Evolutionary conservation across 1,284 basidiomycete genomes (phyloP).

Genomic region (Grifola frondosa): DNA sequence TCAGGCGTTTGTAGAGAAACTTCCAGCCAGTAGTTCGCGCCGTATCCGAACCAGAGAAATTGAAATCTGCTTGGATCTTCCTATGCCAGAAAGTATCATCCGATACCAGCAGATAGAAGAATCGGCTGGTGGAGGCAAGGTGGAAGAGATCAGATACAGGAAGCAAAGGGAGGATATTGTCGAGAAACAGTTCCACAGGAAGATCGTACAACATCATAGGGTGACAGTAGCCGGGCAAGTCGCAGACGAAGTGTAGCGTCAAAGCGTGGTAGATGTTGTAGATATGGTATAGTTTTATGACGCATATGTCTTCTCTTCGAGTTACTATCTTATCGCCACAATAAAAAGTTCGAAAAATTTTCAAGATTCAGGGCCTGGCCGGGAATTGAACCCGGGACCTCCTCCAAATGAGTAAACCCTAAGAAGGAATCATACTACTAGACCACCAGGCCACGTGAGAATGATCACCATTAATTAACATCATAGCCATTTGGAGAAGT

Average conservation of each 20-base stretch:
- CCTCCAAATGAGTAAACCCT: slow-evolving; percentile 68
- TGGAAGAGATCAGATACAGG: slow-evolving; percentile 57
- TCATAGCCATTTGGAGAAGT: too few relatives aligned
- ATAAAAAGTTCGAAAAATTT: too few relatives aligned
- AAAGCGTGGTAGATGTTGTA: too few relatives aligned
- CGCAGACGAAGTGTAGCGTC: too few relatives aligned
- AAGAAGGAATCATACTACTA: too few relatives aligned
- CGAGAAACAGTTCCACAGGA: slow-evolving; percentile 73
- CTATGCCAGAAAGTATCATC: slow-evolving; percentile 82
- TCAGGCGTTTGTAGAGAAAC: slow-evolving; percentile 73
- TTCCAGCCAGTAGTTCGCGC: slow-evolving; percentile 77
- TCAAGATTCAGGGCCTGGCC: slow-evolving; percentile 78
- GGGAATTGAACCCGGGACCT: slow-evolving; percentile 87
- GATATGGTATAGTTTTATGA: too few relatives aligned
- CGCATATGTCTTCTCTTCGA: too few relatives aligned
- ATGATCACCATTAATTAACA: too few relatives aligned
- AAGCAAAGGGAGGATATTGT: slow-evolving; percentile 66
- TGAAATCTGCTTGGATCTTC: slow-evolving; percentile 72
- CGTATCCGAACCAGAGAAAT: slow-evolving; percentile 67
- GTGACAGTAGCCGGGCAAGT: too few relatives aligned
- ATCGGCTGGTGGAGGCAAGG: slow-evolving; percentile 57
- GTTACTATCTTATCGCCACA: too few relatives aligned
- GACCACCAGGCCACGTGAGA: too few relatives aligned
- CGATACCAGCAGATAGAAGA: slow-evolving; percentile 56
- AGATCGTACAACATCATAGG: too few relatives aligned